These are phyloP conservation scores for Thuidium tamariscinum DNA, from an alignment of 225 moss, liverwort and hornwort species.

Conservation along the genomic window DNA sequence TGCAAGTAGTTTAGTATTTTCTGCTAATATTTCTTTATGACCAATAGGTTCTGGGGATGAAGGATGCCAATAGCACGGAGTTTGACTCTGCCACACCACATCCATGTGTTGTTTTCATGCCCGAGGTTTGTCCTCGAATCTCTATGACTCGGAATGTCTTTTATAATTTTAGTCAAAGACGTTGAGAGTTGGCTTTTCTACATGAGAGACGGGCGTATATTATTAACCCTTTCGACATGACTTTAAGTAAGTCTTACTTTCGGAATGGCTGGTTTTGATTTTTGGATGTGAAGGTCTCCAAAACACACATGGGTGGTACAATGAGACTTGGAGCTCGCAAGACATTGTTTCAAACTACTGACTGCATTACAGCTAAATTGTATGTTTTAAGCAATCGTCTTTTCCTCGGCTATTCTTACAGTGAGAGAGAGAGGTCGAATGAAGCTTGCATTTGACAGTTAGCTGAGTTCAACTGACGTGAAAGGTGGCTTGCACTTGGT, in stretches of 20 bases:
- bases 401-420: not conserved
- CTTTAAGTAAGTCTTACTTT: not conserved
- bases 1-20: not conserved
- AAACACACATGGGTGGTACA: slow-evolving; percentile 94
- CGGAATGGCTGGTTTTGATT: not conserved
- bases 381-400: not conserved
- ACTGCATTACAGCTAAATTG: slow-evolving; percentile 76
- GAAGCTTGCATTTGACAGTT: not conserved
- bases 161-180: not conserved
- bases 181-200: not conserved
- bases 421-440: not conserved
- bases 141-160: not conserved
- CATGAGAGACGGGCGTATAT: not conserved
- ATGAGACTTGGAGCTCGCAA: slow-evolving; percentile 94
- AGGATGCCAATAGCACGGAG: slow-evolving; percentile 85
- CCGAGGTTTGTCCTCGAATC: slow-evolving; percentile 49
- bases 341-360: slow-evolving; percentile 60
- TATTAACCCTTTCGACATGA: not conserved
- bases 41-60: slow-evolving; percentile 63
- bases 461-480: not conserved
- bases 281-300: slow-evolving; percentile 55
- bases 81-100: slow-evolving; percentile 80
- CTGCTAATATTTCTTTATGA: not conserved
- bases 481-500: not conserved
- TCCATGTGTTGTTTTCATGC: slow-evolving; percentile 98